phyloP scores from a whole-genome alignment of 208 protist genomes.

The Crithidia expoeki region DNA sequence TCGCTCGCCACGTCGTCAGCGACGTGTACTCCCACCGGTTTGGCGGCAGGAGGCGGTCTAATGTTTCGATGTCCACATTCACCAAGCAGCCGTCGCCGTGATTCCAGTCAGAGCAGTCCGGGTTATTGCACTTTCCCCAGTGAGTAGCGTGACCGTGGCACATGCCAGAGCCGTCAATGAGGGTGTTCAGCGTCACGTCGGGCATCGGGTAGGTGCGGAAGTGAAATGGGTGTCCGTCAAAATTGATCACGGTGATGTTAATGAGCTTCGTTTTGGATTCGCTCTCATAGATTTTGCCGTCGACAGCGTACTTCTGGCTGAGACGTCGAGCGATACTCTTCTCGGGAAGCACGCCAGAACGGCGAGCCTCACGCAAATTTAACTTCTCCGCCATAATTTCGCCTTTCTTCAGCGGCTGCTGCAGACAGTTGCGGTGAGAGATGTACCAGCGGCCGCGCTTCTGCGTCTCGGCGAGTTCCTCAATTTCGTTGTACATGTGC shows the following conservation, averaged over 20 bases:
- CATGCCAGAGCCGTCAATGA: constrained; percentile 92
- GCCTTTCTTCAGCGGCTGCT: constrained; percentile 84
- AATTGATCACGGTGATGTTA: constrained; percentile 85
- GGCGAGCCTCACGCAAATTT: constrained; percentile 84
- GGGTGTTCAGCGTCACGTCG: constrained; percentile 89
- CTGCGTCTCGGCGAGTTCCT: constrained; percentile 89
- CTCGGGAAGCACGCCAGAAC: constrained; percentile 77
- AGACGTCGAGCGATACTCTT: constrained; percentile 84
- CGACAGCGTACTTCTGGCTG: constrained; percentile 84
- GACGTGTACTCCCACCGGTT: constrained; percentile 92
- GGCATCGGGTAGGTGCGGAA: constrained; percentile 90
- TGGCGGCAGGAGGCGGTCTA: constrained; percentile 81
- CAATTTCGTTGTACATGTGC: constrained; percentile 86
- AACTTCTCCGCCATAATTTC: constrained; percentile 91
- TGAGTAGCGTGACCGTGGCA: constrained; percentile 80
- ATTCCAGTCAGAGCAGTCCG: constrained; percentile 88
- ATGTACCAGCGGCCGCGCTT: constrained; percentile 78
- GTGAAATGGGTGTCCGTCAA: constrained; percentile 91
- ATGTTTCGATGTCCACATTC: constrained; percentile 91
- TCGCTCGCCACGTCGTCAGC: constrained; percentile 72
- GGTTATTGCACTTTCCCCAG: constrained; percentile 92
- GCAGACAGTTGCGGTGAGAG: constrained; percentile 82
- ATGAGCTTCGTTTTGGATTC: constrained; percentile 82
- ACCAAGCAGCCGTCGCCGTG: constrained; percentile 91
- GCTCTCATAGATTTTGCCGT: constrained; percentile 79